Base-by-base conservation (phyloP, 768 basidiomycete genomes). In the Phylloporus arenicola region DNA sequence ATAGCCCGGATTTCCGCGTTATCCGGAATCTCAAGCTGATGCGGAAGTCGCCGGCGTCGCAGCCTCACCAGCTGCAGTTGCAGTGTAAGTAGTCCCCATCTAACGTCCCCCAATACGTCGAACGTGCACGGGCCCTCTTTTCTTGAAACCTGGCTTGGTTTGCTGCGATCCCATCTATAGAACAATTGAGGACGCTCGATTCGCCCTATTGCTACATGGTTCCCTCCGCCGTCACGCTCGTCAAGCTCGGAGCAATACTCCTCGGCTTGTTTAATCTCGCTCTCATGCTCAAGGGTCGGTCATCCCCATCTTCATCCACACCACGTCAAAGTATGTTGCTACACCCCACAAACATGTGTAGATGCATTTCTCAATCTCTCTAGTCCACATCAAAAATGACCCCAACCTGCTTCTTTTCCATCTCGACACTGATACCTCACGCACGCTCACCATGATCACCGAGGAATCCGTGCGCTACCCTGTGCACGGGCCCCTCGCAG, bases 401-500 rank as follows among this genome's bases (percentile, higher is more conserved):
- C 55, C 53, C 6, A 27, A 47, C 2, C 40, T 64, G 11, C 19
- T 12, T 3, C 47, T 64, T 6, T 46, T 58, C 41, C 62, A 61
- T 2, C 53, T 62, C 43, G 51, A 57, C 53, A 17, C 37, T 7
- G 57, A 42, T 22, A 22, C 3, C 33, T n/a, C 17, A 16, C 48
- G 44, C 10, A 42, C 29, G 4, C 54, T 64, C 53, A 27, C 41
- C 22, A 25, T 45, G 31, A 6, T 64, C 50, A 56, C 55, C 7
- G 63, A 64, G 30, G 63, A 65, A 31, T 57, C 60, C 9, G 50
- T 31, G 11, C 62, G 65, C 42, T 63, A 65, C 47, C 51, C 63
- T 4, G 6, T 54, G 39, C 35, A 59, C 38, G 62, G 62, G 8
- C 47, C 58, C 10, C 62, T 50, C 20, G 62, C 62, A 3, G 63